phyloP scores from a whole-genome alignment of 2,329 filamentous ascomycete genomes.

The Venturia aucupariae region DNA sequence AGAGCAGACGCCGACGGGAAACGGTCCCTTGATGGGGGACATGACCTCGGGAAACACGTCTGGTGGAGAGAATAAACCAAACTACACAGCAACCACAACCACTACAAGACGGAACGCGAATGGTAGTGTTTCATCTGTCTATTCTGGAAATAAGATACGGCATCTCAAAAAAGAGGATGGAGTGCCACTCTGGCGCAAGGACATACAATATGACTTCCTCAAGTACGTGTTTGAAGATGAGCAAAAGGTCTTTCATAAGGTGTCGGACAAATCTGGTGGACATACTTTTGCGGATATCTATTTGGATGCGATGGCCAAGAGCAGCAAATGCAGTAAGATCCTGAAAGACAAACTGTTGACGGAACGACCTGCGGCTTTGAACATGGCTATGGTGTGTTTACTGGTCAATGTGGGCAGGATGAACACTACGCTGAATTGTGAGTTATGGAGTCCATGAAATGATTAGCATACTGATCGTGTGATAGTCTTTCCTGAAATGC shows the following conservation, averaged over 20 bases:
- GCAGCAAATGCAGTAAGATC: conserved; percentile 98
- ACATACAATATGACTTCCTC: conserved; percentile 84
- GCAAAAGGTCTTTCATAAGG: conserved; percentile 75
- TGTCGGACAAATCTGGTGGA: conserved; percentile 70
- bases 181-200: conserved; percentile 74
- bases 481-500: conserved; percentile 96
- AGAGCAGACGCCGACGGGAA: neutral
- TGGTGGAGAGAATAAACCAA: conserved; percentile 6
- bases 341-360: conserved; percentile 91
- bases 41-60: neutral
- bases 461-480: conserved; percentile 17
- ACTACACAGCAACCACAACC: conserved; percentile 40
- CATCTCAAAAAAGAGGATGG: conserved; percentile 86
- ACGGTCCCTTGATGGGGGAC: neutral
- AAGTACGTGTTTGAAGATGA: conserved; percentile 71
- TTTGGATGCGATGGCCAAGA: conserved; percentile 96
- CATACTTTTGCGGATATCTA: conserved; percentile 86
- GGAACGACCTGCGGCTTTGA: conserved; percentile 84
- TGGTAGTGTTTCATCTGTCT: conserved; percentile 56
- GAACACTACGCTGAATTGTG: conserved; percentile 98
- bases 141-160: conserved; percentile 66
- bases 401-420: conserved; percentile 95
- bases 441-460: conserved; percentile 24
- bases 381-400: conserved; percentile 98
- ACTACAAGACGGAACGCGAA: conserved; percentile 53